phyloP scores from a whole-genome alignment of 805 yeast genomes.

The Nakazawaea pomicola region DNA sequence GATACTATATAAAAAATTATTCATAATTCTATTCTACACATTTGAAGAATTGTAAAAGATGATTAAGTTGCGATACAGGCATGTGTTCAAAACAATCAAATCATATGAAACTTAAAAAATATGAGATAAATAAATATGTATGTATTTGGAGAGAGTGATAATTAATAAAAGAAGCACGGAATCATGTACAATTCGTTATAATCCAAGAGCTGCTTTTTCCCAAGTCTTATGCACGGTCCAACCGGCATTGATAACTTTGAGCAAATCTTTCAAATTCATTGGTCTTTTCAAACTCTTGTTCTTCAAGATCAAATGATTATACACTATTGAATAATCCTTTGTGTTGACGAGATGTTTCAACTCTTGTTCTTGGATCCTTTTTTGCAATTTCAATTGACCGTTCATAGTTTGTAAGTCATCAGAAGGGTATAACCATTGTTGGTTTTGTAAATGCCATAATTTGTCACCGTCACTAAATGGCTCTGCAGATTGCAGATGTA shows the following conservation, averaged over 20 bases:
- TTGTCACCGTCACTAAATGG: conserved; percentile 49
- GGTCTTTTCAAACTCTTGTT: conserved; percentile 63
- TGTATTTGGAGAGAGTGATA: too few relatives aligned
- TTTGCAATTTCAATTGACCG: conserved; percentile 21
- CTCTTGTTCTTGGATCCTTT: conserved; percentile 20
- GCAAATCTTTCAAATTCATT: conserved; percentile 67
- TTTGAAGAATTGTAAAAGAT: too few relatives aligned
- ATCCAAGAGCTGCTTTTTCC: conserved; percentile 41
- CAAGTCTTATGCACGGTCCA: conserved; percentile 80
- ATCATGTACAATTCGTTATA: too few relatives aligned
- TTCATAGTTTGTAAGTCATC: conserved; percentile 22
- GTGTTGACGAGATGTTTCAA: conserved; percentile 29
- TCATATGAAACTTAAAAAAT: not conserved
- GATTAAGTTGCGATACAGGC: too few relatives aligned
- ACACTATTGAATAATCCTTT: conserved; percentile 56
- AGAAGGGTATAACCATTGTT: conserved; percentile 56
- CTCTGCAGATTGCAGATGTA: conserved; percentile 19
- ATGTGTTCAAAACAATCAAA: not conserved
- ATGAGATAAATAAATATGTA: too few relatives aligned
- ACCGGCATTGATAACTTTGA: conserved; percentile 72
- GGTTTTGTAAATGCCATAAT: conserved; percentile 68
- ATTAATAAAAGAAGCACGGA: too few relatives aligned
- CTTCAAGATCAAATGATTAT: conserved; percentile 64
- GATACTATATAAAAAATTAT: too few relatives aligned
- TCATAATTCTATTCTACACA: too few relatives aligned